Evolutionary conservation across 805 yeast genomes (phyloP), one percentile per base, ranked within the genome.

Genomic region (Teunomyces stri): DNA sequence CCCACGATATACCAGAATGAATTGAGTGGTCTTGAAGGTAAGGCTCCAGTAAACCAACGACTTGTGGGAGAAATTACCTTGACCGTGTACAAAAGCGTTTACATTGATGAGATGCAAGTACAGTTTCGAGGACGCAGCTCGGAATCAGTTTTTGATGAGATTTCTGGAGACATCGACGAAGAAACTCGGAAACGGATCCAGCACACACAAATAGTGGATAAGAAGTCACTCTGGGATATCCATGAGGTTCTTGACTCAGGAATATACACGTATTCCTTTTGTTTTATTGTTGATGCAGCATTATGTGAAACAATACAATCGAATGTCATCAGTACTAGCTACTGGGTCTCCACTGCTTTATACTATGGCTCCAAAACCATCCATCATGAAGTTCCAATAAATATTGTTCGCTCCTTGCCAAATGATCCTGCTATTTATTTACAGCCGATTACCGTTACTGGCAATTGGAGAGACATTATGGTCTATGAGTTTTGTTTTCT

Each of bases 401-500:
- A 21, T 11, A 37, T 37, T n/a, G 33, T 39, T 9, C 48, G 48
- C 20, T 41, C 45, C 4, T 13, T 27, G 15, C 21, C 27, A 3
- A 21, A 12, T n/a, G 31, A 22, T 15, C 40, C 11, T n/a, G 31
- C 39, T 3, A 12, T 33, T 13, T 28, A 34, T 11, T 22, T 31
- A 10, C 37, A 34, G 25, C 49, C 58, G 4, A 35, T 57, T 5
- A 37, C 46, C 31, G 54, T 51, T 18, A 46, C 54, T 1, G 61
- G 61, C 3, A 54, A 53, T 34, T 57, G 61, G 61, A 37, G 60
- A 30, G 45, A 51, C 28, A 27, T 52, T 6, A 40, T 57, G 3
- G 45, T 54, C 11, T 57, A 57, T 30, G 58, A 57, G 34, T 52
- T 55, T 21, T 36, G 43, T 15, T 46, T 50, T 30, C 59, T 48